Evolutionary conservation across 2,329 filamentous ascomycete species (phyloP), one percentile per base, ranked within the genome.

Genomic region (Aspergillus glaucus): DNA sequence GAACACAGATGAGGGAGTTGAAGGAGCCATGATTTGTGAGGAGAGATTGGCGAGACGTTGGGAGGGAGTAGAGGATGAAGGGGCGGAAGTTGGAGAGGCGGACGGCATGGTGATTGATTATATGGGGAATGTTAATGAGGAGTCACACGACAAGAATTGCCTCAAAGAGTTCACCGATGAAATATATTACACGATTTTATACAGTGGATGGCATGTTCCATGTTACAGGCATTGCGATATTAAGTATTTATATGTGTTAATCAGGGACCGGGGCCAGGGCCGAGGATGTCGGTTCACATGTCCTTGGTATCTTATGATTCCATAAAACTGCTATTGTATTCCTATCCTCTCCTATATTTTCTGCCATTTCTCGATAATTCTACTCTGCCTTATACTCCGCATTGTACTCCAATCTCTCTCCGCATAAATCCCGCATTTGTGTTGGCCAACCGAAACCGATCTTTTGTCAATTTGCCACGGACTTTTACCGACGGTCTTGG

Each of bases 21-120:
- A 77, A 65, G 82, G 79, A 79, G 92, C 85, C 72, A 93, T 85
- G 72, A 72, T 72, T 60, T 93, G 88, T 22, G 60, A 58, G 21
- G 64, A 62, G 52, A 70, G 50, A 14, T 64, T 62, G 2, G 62
- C 60, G 47, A 69, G 61, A 60, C 66, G 67, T 45, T 61, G 52
- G 60, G 47, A 45, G 45, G 48, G 53, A 45, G 17, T 47, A 46
- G 56, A 48, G 28, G 53, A 48, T 10, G 54, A 50, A 14, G 47
- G 21, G 17, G 52, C 46, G 3, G 50, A 44, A 14, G 54, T 22
- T 19, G 22, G 22, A 22, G 6, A 22, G 26, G 14, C 3, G 42
- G 26, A 28, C n/a, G 22, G 26, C 14, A 44, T 26, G 15, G 22
- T 7, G 42, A 28, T 6, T 19, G 40, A 26, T 40, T 40, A 30